phyloP scores from a whole-genome alignment of 495 filamentous ascomycete species.

The Ramalina intermedia region DNA sequence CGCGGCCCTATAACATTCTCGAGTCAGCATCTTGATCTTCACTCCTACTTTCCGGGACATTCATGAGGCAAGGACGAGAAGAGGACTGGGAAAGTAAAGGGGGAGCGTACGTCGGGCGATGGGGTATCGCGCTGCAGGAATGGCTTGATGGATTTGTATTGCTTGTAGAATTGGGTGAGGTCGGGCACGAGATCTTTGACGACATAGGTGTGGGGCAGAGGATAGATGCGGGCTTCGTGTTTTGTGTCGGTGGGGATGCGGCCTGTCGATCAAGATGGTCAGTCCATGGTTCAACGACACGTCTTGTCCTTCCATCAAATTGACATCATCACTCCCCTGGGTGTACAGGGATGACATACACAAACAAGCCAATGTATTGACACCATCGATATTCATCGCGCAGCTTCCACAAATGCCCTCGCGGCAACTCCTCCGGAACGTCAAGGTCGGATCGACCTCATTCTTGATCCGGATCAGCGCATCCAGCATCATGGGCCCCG shows the following conservation, averaged over 20 bases:
- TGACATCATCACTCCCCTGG: not conserved
- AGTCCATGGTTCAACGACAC: not conserved
- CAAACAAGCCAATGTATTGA: constrained; percentile 91
- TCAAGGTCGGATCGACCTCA: constrained; percentile 90
- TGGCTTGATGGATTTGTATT: constrained; percentile 99
- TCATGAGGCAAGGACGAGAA: not conserved
- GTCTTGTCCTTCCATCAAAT: not conserved
- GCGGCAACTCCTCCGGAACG: constrained; percentile 85
- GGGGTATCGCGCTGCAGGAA: constrained; percentile 83
- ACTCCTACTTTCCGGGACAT: too few species aligned
- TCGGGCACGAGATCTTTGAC: constrained; percentile 98
- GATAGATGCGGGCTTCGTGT: constrained; percentile 88
- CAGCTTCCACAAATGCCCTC: constrained; percentile 98
- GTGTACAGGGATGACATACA: constrained; percentile 47
- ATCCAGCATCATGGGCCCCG: constrained; percentile 94
- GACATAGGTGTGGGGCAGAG: constrained; percentile 94
- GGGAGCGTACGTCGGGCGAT: constrained; percentile 50
- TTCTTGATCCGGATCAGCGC: constrained; percentile 98
- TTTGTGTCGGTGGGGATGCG: constrained; percentile 76
- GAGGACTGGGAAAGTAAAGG: constrained; percentile 1
- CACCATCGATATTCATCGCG: constrained; percentile 98
- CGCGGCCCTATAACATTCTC: constrained; percentile 46
- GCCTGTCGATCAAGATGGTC: constrained; percentile 36
- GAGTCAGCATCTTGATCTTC: too few species aligned
- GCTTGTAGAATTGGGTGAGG: constrained; percentile 97